Evolutionary conservation across 805 yeast species (phyloP), one percentile per base, ranked within the genome.

Genomic region (Saturnispora saitoi): DNA sequence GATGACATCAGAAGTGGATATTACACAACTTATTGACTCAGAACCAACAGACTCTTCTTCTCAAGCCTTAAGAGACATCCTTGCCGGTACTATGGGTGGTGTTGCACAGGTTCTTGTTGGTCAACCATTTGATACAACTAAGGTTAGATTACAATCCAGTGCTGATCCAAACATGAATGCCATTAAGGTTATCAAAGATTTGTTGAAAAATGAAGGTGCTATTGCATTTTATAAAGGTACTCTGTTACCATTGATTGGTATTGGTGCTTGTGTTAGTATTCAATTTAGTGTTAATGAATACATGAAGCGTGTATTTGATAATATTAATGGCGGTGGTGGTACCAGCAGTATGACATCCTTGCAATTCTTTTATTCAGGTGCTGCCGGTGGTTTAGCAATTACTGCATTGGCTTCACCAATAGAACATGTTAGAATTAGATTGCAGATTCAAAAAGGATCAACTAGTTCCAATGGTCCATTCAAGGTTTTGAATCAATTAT

Each of bases 191-290:
- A 80, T 89, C 19, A 76, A 76, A 60, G 75, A 80, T 56, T 71
- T 93, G 48, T 40, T 91, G 34, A 71, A 73, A 37, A 81, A 85
- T 50, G 99, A 93, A 66, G 99, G 99, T 2, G 76, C 81, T 6
- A 50, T 69, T 32, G 99, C 95, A 0, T 87, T 93, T 60, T 93
- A 93, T 65, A 82, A 95, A 66, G 99, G 99, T 32, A 89, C 96
- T 1, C 60, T 89, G 57, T 90, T 97, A 1, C 99, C 99, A 19
- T 72, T 93, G 57, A 65, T 91, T 32, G 99, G 99, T 11, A 87
- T 91, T n/a, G 99, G 99, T 45, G 96, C 95, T 0, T 90, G 97
- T 72, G 97, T 93, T 11, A 86, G 96, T 8, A 86, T 91, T 37
- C 99, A 93, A 67, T 93, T 93, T 62, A 93, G 96, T 42, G 95